Conservation (phyloP, 768 basidiomycete genomes). For the Cubamyces sp. region DNA sequence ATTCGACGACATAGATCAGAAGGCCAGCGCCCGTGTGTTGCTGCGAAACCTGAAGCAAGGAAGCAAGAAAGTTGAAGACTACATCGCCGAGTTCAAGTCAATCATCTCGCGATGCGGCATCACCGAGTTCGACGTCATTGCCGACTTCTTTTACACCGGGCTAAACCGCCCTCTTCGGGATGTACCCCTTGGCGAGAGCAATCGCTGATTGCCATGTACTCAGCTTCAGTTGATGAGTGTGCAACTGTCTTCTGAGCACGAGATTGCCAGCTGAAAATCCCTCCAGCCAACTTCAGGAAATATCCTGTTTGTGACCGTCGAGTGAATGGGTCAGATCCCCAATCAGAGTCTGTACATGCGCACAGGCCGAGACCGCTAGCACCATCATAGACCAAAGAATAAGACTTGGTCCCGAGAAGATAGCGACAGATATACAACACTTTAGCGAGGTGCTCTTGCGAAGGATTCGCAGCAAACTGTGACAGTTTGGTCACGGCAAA, state of each 20-base stretch:
- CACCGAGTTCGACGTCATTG: background rate
- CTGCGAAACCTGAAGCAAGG: slow-evolving; percentile 1
- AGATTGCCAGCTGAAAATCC: slow-evolving; percentile 6
- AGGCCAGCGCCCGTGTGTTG: background rate
- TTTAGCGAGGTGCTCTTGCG: slow-evolving; percentile 6
- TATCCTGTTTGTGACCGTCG: slow-evolving; percentile 9
- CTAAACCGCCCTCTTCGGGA: background rate
- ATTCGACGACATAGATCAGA: background rate
- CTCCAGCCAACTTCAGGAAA: slow-evolving; percentile 7
- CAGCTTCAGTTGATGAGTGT: too few species aligned
- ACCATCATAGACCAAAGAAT: slow-evolving; percentile 6
- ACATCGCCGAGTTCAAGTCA: background rate
- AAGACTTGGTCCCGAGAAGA: slow-evolving; percentile 6
- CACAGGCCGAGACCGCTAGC: background rate
- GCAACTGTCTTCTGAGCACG: background rate
- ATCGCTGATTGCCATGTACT: too few species aligned
- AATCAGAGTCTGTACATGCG: slow-evolving; percentile 12
- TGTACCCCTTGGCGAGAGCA: too few species aligned
- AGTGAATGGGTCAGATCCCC: slow-evolving; percentile 6
- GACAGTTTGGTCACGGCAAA: slow-evolving; percentile 40
- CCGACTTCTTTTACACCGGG: background rate
- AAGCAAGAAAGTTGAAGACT: background rate
- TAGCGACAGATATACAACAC: slow-evolving; percentile 5
- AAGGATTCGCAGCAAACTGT: slow-evolving; percentile 40
- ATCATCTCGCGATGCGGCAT: slow-evolving; percentile 1